These are phyloP conservation scores for Monosporascus sp. DNA, from an alignment of 2,329 filamentous ascomycete species.

Conservation along the genomic window DNA sequence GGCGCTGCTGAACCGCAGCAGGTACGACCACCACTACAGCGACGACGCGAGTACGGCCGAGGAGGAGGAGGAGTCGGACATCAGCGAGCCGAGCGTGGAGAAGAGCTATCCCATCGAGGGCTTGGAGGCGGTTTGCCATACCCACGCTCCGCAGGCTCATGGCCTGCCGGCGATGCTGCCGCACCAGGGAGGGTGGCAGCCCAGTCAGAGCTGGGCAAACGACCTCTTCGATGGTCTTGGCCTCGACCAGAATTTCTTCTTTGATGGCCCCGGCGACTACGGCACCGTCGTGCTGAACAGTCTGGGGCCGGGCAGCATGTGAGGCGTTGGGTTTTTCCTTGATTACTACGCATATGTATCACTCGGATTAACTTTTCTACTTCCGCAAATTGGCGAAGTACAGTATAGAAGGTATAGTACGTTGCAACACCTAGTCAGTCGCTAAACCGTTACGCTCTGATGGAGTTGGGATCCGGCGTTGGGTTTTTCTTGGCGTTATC, in stretches of 20 bases:
- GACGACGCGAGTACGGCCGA: background rate
- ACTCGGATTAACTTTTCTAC: too few relatives aligned
- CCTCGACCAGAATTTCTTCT: conserved; percentile 24
- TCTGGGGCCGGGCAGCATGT: conserved; percentile 3
- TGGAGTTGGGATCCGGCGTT: too few relatives aligned
- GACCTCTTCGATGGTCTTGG: conserved; percentile 22
- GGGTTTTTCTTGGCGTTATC: too few relatives aligned
- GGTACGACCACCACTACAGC: background rate
- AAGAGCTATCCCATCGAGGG: conserved; percentile 7
- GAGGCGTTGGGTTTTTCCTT: background rate
- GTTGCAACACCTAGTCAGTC: too few relatives aligned
- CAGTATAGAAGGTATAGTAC: too few relatives aligned
- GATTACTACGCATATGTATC: background rate
- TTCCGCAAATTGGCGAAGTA: too few relatives aligned
- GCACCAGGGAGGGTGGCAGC: conserved; percentile 12
- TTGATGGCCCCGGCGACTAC: conserved; percentile 18
- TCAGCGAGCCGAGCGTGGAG: conserved; percentile 1
- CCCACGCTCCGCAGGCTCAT: background rate
- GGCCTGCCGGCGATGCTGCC: background rate
- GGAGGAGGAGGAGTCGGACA: conserved; percentile 1
- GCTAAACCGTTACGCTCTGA: too few relatives aligned
- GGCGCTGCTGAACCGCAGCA: conserved; percentile 9
- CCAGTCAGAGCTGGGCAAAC: conserved; percentile 14
- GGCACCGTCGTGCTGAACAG: conserved; percentile 13
- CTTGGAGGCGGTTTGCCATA: background rate